Evolutionary conservation across 2,329 filamentous ascomycete species (phyloP).

Genomic region (Septoria linicola): DNA sequence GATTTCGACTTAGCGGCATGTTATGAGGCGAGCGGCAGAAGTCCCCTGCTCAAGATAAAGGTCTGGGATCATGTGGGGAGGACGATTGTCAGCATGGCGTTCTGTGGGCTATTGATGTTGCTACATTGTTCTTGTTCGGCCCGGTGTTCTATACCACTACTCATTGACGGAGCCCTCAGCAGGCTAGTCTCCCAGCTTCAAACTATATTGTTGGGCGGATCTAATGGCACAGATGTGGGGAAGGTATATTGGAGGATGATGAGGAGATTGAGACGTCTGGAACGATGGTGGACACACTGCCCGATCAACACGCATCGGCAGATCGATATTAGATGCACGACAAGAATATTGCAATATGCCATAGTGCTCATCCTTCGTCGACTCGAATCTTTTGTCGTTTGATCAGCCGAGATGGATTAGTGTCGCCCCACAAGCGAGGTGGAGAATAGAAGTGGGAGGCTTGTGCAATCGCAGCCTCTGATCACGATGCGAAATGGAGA

Average conservation of each 20-base stretch:
- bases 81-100: slow-evolving; percentile 2
- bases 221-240: neutral
- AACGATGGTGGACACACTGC: neutral
- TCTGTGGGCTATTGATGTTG: neutral
- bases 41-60: neutral
- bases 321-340: no score
- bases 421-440: no score
- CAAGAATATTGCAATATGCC: no score
- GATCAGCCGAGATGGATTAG: no score
- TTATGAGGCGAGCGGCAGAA: no score
- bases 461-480: no score
- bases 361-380: no score
- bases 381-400: no score
- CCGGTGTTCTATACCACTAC: neutral
- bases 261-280: neutral
- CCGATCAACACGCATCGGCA: no score
- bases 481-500: no score
- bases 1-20: neutral
- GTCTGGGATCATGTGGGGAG: neutral
- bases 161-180: neutral
- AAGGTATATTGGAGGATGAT: neutral
- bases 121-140: neutral
- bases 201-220: neutral
- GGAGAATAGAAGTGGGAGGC: no score
- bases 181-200: slow-evolving; percentile 6